Base-by-base conservation (phyloP, 75 land plant species). In the Ceratopteris richardii region DNA sequence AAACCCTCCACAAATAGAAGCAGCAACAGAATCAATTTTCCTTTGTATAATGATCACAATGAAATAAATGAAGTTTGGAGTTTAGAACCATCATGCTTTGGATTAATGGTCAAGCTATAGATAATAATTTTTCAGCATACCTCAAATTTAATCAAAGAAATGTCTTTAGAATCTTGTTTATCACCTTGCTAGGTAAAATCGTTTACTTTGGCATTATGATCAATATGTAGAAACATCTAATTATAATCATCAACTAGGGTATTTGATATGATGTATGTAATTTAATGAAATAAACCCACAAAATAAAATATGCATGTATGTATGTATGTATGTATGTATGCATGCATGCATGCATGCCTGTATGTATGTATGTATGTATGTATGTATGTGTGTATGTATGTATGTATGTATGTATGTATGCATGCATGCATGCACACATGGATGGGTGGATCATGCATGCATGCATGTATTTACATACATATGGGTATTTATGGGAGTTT, bases 351-450 rank as follows among this genome's bases (percentile, higher is more conserved):
- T 14, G 9, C 42, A 40, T 9, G 9, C 42, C 14, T 40, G 42
- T 40, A 14, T 40, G 42, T 9, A 40, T 40, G 14, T 40, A 40
- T 40, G 14, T 40, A 40, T 40, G 42, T 40, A 40, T 40, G 42
- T 40, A 40, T 40, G 42, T 40, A 40, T 40, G 42, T 40, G 14
- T 40, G 42, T 40, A 40, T 40, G 42, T 40, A 40, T 40, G 42
- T 40, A 40, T 40, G 42, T 40, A 40, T 14, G 14, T 9, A 40
- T 40, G 14, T 40, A n/a, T n/a, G n/a, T n/a, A n/a, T n/a, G n/a
- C n/a, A n/a, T n/a, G n/a, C n/a, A n/a, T n/a, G n/a, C n/a, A n/a
- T n/a, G n/a, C n/a, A n/a, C n/a, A n/a, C n/a, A n/a, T n/a, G n/a
- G n/a, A n/a, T n/a, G n/a, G n/a, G n/a, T n/a, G n/a, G n/a, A n/a